Percentiles rank a stretch among this genome's conserved stretches.
Evolutionary conservation across 805 yeast species (phyloP).

Genomic region (Ogataea wickerhamii): DNA sequence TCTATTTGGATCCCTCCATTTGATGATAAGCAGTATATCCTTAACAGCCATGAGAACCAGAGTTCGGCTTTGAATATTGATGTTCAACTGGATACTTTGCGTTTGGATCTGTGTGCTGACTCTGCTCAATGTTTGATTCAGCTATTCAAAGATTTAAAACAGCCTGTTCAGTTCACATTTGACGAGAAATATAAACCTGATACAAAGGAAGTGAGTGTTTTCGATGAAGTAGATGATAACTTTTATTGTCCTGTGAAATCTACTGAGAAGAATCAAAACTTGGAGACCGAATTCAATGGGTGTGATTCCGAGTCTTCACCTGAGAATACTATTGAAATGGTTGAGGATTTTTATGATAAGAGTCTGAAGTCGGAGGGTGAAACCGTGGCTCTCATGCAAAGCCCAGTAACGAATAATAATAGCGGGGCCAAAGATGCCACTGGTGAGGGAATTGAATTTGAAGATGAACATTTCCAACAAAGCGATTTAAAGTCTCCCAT

Average conservation of each 20-base stretch:
- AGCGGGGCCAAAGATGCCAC: constrained; percentile 5
- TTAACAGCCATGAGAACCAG: constrained; percentile 3
- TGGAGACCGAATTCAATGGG: neutral
- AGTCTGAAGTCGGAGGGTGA: constrained; percentile 15
- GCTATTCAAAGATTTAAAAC: constrained; percentile 65
- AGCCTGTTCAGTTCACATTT: constrained; percentile 57
- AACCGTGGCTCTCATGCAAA: constrained; percentile 8
- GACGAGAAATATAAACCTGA: constrained; percentile 53
- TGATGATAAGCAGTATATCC: constrained; percentile 7
- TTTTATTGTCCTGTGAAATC: constrained; percentile 21
- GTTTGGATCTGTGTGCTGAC: constrained; percentile 73
- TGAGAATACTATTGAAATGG: constrained; percentile 19
- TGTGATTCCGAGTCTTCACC: neutral
- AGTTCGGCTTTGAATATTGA: constrained; percentile 41
- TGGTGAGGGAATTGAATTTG: constrained; percentile 16
- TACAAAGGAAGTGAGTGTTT: constrained; percentile 36
- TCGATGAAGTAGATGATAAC: constrained; percentile 39
- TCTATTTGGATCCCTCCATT: constrained; percentile 11
- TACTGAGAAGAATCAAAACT: neutral
- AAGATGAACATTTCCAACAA: constrained; percentile 22
- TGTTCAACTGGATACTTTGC: constrained; percentile 45
- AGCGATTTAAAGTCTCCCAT: constrained; percentile 3
- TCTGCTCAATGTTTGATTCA: constrained; percentile 72
- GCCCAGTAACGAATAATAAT: constrained; percentile 5
- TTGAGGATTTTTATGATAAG: constrained; percentile 29